A percentile compares a stretch with the other conserved stretches of the same genome.
phyloP scores from a whole-genome alignment of 129 eudicot genomes.

The Chrysanthemum lavandulifolium region DNA sequence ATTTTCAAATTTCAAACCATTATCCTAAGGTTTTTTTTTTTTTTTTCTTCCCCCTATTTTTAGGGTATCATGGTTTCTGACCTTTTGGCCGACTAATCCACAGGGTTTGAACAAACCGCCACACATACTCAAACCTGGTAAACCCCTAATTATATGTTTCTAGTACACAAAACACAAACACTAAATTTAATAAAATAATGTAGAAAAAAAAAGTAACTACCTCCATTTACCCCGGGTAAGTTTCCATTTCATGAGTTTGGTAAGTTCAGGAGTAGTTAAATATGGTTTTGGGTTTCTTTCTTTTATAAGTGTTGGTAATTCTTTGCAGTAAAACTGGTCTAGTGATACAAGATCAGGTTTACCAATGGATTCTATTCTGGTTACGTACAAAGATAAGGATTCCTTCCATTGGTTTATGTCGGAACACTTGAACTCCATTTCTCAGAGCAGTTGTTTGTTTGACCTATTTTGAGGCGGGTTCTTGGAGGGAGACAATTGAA shows the following conservation, averaged over 20 bases:
- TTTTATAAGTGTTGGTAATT: conserved; percentile 58
- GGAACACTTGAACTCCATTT: conserved; percentile 51
- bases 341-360: conserved; percentile 56
- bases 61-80: too few relatives aligned
- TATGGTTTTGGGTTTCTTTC: conserved; percentile 69
- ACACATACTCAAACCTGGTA: too few relatives aligned
- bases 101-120: too few relatives aligned
- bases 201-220: background rate
- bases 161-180: too few relatives aligned
- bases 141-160: too few relatives aligned
- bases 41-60: fast-evolving
- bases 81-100: too few relatives aligned
- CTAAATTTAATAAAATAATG: too few relatives aligned
- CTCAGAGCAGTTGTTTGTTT: background rate
- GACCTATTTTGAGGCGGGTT: background rate
- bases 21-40: too few relatives aligned
- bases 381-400: conserved; percentile 50
- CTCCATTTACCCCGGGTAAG: conserved; percentile 88
- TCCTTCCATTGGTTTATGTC: conserved; percentile 53
- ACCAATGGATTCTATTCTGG: conserved; percentile 40
- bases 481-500: background rate
- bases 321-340: conserved; percentile 62
- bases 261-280: conserved; percentile 70
- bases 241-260: conserved; percentile 88
- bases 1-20: too few relatives aligned